Evolutionary conservation across 148 eudicot species (phyloP).

Genomic region (Chenopodium suecicum): DNA sequence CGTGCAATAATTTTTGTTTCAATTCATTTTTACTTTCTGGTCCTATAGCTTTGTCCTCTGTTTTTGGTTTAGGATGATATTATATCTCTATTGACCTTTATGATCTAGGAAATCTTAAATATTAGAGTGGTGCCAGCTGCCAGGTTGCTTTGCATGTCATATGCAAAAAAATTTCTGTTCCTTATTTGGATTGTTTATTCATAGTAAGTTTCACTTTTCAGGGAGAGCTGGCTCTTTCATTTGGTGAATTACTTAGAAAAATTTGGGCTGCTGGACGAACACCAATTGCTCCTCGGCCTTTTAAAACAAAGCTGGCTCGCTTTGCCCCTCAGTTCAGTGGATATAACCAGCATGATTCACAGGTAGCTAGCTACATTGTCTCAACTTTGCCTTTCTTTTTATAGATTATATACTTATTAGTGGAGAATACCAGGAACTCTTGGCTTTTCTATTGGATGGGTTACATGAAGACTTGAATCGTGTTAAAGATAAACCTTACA

Average conservation of each 20-base stretch:
- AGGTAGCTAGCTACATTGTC: conserved; percentile 41
- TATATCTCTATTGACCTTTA: not conserved
- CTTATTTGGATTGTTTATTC: not conserved
- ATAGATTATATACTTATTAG: conserved; percentile 7
- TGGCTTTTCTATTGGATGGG: conserved; percentile 95
- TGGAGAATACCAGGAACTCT: conserved; percentile 63
- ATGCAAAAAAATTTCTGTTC: not conserved
- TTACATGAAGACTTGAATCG: conserved; percentile 98
- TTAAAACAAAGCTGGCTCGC: conserved; percentile 87
- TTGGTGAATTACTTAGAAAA: conserved; percentile 90
- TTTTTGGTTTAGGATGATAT: not conserved
- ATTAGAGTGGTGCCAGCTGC: not conserved
- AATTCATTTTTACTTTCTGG: not conserved
- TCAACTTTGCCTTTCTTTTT: not conserved
- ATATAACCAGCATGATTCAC: conserved; percentile 95
- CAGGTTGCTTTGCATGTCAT: not conserved
- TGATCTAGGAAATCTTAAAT: not conserved
- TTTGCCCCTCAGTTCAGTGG: conserved; percentile 98
- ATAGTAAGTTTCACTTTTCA: conserved; percentile 31
- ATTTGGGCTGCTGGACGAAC: conserved; percentile 94
- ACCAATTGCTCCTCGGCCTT: conserved; percentile 83
- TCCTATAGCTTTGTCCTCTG: not conserved
- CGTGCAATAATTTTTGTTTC: too few species aligned
- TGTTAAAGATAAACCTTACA: conserved; percentile 87
- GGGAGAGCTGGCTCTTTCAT: conserved; percentile 97